Evolutionary conservation across 139 green algal genomes (phyloP), one percentile per base, ranked within the genome.

Genomic region (Chlamydomonas sphaeroides): DNA sequence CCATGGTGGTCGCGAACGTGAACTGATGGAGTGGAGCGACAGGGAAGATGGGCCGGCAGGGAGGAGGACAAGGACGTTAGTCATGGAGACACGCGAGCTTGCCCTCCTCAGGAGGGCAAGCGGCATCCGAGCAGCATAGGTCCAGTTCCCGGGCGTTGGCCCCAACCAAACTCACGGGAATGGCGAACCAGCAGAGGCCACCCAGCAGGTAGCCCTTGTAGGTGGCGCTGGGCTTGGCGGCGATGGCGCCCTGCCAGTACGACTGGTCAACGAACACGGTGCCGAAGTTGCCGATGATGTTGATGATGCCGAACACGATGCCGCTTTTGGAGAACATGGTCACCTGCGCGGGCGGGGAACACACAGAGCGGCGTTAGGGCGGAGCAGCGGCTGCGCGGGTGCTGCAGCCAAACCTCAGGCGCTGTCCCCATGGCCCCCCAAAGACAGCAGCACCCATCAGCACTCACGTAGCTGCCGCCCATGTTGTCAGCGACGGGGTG

Each of bases 301-400:
- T 98, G 92, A 98, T 98, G 84, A 98, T 93, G 41, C 96, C 96
- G 63, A 98, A 98, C 87, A 98, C 92, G 66, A 98, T 65, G 51
- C 96, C 96, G 25, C 91, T 90, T 71, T 93, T 85, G 65, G 89
- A 96, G 42, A 96, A 92, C 94, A 98, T 98, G 88, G 96, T 98
- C 18, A n/a, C n/a, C n/a, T n/a, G n/a, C n/a, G n/a, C n/a, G n/a
- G n/a, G n/a, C n/a, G n/a, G n/a, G n/a, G n/a, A n/a, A n/a, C n/a
- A n/a, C n/a, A n/a, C n/a, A n/a, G n/a, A n/a, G n/a, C n/a, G n/a
- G n/a, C n/a, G n/a, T n/a, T n/a, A n/a, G n/a, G n/a, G n/a, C n/a
- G n/a, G n/a, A n/a, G n/a, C n/a, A n/a, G n/a, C n/a, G n/a, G n/a
- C n/a, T n/a, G n/a, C n/a, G n/a, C n/a, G n/a, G n/a, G n/a, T n/a